Percentiles rank a stretch among this genome's conserved stretches.
Conservation (phyloP, 1,139 yeast species). For the Pichia sp. region DNA sequence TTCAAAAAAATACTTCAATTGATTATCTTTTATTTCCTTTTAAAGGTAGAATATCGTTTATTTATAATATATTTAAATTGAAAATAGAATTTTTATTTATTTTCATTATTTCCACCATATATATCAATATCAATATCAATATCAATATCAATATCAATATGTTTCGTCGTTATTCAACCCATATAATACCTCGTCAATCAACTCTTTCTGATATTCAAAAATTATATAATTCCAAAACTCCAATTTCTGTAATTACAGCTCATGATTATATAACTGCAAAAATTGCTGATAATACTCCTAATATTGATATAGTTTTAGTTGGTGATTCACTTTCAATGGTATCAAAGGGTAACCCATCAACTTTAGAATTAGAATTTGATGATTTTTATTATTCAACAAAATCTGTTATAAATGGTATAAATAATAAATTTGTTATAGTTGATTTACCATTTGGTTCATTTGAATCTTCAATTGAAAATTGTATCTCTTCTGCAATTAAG, state of each 20-base stretch:
- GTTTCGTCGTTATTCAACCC: constrained; percentile 6
- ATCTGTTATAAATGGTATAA: constrained; percentile 70
- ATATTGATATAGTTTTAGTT: constrained; percentile 65
- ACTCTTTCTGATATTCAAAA: constrained; percentile 41
- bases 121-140: too few species aligned
- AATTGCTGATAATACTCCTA: constrained; percentile 58
- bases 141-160: too few species aligned
- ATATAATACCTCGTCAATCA: constrained; percentile 18
- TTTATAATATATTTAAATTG: too few species aligned
- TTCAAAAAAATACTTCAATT: too few species aligned
- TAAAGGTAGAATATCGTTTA: too few species aligned
- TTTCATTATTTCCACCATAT: too few species aligned
- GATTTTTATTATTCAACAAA: constrained; percentile 72
- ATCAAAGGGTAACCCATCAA: constrained; percentile 72
- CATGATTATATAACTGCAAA: constrained; percentile 78
- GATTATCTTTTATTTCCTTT: too few species aligned
- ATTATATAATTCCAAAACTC: constrained; percentile 34
- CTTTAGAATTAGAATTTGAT: constrained; percentile 69
- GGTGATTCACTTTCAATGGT: constrained; percentile 97
- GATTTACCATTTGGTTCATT: constrained; percentile 89
- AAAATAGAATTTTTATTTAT: too few species aligned
- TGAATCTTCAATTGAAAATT: constrained; percentile 60
- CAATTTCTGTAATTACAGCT: constrained; percentile 75
- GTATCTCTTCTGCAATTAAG: constrained; percentile 55
- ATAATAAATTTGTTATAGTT: constrained; percentile 63